Evolutionary conservation across 306 rosid genomes (phyloP), one percentile per base, ranked within the genome.

Genomic region (Cicer arietinum): DNA sequence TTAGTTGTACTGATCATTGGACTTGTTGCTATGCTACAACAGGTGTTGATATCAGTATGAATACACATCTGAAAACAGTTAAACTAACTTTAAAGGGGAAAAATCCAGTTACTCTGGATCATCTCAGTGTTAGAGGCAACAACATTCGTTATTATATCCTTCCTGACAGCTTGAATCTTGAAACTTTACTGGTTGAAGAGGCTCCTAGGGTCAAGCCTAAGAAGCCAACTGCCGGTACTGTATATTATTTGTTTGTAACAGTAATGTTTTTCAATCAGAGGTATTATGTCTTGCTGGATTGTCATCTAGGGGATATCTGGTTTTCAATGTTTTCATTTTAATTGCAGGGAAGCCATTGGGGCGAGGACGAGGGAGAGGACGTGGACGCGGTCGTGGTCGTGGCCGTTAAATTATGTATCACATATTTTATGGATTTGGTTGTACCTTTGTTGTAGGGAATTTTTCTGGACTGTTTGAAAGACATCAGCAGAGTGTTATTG

Each of bases 41-140:
- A 94, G 98, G 86, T 56, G 86, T 83, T 76, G 86, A 83, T 70
- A 83, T 79, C 78, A 83, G 83, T 42, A 83, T 79, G 86, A 83
- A 94, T 79, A 94, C 98, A 43, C 97, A 94, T 78, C 87, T 94
- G 89, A 94, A 94, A 88, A 89, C 91, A 0, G 98, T 94, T 68
- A 94, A 94, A 70, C 94, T 94, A 63, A 91, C 97, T 8, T 80
- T 91, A 75, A 94, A 89, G 85, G 98, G 97, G 74, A 94, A 91
- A 86, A 94, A 91, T 77, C 98, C 98, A 37, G 96, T 91, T 67
- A 91, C 96, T 69, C 74, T 93, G 74, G 98, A 93, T 81, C 98
- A 93, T 87, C 91, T 93, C 79, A 93, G 98, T 57, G 97, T 93
- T 74, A 88, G 97, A 88, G 98, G 98, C 45, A 91, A 89, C 91